These are phyloP conservation scores for Annulohypoxylon nitens DNA, from an alignment of 495 filamentous ascomycete genomes.

Conservation along the genomic window DNA sequence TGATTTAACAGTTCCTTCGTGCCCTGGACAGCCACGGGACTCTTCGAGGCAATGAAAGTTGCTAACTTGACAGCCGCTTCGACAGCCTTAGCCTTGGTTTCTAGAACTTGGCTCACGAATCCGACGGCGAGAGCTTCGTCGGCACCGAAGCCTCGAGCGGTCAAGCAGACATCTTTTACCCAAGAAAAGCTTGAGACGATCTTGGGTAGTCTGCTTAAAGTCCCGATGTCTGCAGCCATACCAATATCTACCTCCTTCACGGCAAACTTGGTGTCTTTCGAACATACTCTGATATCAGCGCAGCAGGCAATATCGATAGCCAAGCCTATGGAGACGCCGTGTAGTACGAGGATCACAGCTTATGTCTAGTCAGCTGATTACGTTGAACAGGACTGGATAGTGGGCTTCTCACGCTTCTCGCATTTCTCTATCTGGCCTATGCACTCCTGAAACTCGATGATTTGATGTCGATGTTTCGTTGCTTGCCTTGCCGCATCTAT, in stretches of 20 bases:
- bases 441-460: constrained; percentile 82
- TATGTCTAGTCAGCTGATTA: constrained; percentile 27
- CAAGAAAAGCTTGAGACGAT: constrained; percentile 80
- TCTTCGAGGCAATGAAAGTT: constrained; percentile 78
- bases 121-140: constrained; percentile 86
- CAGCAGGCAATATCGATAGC: constrained; percentile 86
- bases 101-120: constrained; percentile 83
- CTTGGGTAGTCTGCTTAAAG: constrained; percentile 86
- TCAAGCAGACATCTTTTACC: constrained; percentile 91
- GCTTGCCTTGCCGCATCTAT: constrained; percentile 78
- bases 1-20: constrained; percentile 95
- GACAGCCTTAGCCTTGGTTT: constrained; percentile 72
- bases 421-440: constrained; percentile 83
- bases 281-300: constrained; percentile 83
- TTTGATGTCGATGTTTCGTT: constrained; percentile 70
- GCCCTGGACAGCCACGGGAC: constrained; percentile 89
- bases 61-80: constrained; percentile 75
- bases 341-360: constrained; percentile 86
- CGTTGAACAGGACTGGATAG: background rate
- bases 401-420: constrained; percentile 77
- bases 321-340: constrained; percentile 84
- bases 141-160: constrained; percentile 80
- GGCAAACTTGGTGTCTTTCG: constrained; percentile 71
- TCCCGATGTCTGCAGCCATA: constrained; percentile 93
- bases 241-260: constrained; percentile 98